Evolutionary conservation across 441 rosid genomes (phyloP), one percentile per base, ranked within the genome.

Genomic region (Hura crepitans): DNA sequence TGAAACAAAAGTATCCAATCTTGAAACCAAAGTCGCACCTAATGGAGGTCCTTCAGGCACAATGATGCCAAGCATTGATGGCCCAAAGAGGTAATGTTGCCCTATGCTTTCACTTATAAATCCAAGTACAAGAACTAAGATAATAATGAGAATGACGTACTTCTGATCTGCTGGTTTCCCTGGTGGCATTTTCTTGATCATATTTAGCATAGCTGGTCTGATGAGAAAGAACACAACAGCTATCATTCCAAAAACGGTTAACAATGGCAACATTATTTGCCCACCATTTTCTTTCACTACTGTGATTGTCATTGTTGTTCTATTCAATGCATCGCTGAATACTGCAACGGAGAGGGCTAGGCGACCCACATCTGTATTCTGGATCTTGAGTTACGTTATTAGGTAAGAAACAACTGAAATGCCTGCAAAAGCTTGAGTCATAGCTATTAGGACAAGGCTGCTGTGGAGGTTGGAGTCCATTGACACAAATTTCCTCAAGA

Each of bases 41-140:
- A 84, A 70, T 0, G 85, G 84, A 14, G 85, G 80, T 14, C 87
- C 85, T 12, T 78, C 76, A 0, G 82, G 85, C 59, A 81, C 68
- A 35, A 71, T 63, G 61, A 84, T 27, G 49, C 87, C 85, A 11
- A 81, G 62, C 37, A 80, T 5, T 39, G 73, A 22, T 2, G 79
- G 82, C 17, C 84, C 83, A 0, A 74, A 56, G n/a, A 66, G 0
- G 63, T 59, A 84, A 68, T 81, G 87, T 8, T 84, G 85, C 20
- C 85, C 85, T 6, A 76, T 35, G 8, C 25, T n/a, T 73, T 84
- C 82, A n/a, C 80, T 66, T 12, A 70, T 5, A 17, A 80, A 66
- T 15, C 68, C 72, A 1, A 73, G 13, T 17, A 74, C 10, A 31
- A 84, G 65, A 14, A 70, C 49, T 12, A 70, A 23, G 17, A 72